Percentiles rank a stretch among this genome's conserved stretches.
phyloP scores from a whole-genome alignment of 805 yeast genomes.

The Isabelozyma gotoi region DNA sequence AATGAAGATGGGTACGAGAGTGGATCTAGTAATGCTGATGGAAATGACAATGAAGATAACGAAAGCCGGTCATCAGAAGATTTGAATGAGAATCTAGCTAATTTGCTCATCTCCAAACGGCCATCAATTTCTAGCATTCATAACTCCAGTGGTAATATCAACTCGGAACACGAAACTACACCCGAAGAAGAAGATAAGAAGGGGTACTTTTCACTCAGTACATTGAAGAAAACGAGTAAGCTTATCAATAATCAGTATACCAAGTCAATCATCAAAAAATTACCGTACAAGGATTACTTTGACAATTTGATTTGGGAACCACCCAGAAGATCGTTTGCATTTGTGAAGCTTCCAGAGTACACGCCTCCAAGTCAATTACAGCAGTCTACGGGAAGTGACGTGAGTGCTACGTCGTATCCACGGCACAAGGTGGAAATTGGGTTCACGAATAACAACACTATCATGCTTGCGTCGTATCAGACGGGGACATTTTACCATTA shows the following conservation, averaged over 20 bases:
- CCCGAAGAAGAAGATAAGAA: conserved; percentile 7
- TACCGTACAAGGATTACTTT: conserved; percentile 42
- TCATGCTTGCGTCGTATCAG: conserved; percentile 38
- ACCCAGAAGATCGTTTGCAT: conserved; percentile 43
- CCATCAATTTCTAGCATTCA: conserved; percentile 1
- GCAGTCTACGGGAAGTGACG: background rate
- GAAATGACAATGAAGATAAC: conserved; percentile 16
- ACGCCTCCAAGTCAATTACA: conserved; percentile 12
- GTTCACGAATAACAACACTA: conserved; percentile 26
- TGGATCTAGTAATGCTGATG: conserved; percentile 15
- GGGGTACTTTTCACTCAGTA: conserved; percentile 14
- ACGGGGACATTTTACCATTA: conserved; percentile 40
- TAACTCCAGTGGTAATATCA: background rate
- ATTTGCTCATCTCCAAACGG: conserved; percentile 29
- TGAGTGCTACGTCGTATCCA: background rate
- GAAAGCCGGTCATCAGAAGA: conserved; percentile 31
- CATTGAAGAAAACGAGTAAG: conserved; percentile 24
- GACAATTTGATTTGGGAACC: conserved; percentile 43
- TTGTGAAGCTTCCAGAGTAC: conserved; percentile 35
- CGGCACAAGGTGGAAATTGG: conserved; percentile 35
- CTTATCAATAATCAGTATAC: conserved; percentile 36
- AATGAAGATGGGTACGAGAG: conserved; percentile 8
- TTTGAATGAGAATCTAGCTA: conserved; percentile 42
- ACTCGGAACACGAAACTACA: conserved; percentile 7
- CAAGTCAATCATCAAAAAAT: conserved; percentile 33